Conservation (phyloP, 2,329 filamentous ascomycete species). For the Fusarium sambucinum region DNA sequence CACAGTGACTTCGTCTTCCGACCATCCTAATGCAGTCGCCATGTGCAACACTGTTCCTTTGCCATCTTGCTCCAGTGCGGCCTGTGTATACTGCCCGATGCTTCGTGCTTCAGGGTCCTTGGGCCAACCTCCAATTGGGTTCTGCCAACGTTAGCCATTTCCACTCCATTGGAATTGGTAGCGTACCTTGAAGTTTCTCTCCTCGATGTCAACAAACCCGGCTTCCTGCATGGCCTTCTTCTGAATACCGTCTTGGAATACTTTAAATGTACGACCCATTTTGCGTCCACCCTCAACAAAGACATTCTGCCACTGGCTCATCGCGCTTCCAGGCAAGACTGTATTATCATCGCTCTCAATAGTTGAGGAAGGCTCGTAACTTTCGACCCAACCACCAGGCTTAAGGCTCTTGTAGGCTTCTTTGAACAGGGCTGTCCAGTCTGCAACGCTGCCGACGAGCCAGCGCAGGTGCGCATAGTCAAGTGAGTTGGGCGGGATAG, state of each 20-base stretch:
- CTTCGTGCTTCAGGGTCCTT: neutral
- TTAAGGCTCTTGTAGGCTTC: conserved; percentile 1
- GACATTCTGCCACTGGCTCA: conserved; percentile 16
- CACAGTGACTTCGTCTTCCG: neutral
- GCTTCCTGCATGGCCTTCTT: conserved; percentile 7
- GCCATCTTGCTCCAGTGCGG: neutral
- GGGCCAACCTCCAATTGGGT: conserved; percentile 13
- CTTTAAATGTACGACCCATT: neutral
- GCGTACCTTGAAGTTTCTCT: neutral
- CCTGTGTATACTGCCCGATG: conserved; percentile 1
- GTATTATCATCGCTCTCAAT: conserved; percentile 5
- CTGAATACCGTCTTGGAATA: neutral
- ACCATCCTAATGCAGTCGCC: conserved; percentile 1
- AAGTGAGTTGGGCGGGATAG: neutral
- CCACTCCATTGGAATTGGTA: accelerated
- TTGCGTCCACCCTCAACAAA: conserved; percentile 15
- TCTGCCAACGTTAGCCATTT: neutral
- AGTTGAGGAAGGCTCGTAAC: conserved; percentile 7
- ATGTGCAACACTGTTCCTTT: conserved; percentile 6
- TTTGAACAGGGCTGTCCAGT: neutral
- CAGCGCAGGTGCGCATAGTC: conserved; percentile 21
- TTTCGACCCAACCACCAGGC: conserved; percentile 12
- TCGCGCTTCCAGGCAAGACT: neutral
- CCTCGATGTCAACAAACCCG: neutral
- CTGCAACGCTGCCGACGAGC: neutral